Evolutionary conservation across 192 early-diverging fungal genomes (phyloP), one percentile per base, ranked within the genome.

Genomic region (Entomortierella parvispora): DNA sequence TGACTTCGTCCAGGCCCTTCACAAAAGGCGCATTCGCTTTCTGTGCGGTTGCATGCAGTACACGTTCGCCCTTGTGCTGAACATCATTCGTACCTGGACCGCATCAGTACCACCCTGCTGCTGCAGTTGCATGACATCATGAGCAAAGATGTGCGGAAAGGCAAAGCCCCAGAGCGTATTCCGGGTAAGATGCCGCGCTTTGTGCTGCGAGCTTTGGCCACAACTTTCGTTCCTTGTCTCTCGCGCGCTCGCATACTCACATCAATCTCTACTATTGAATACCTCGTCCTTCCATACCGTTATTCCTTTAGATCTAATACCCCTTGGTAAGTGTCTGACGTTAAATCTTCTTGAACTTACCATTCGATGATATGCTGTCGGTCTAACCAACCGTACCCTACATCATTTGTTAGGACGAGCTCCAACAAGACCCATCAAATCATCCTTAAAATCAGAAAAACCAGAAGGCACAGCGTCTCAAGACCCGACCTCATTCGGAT

Each of bases 131-230:
- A 20, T 63, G 14, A 18, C 29, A 59, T 29, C 31, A 77, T 77
- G 74, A 77, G 74, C 60, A 77, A 77, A 54, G 74, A 77, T 26
- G 18, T 58, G 4, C 51, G 74, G n/a, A 77, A 77, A 50, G 55
- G 48, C 49, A 77, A 77, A 55, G 56, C 47, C 18, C 33, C 58
- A 17, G 65, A 67, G 53, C 49, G 33, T 23, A 43, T 59, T 45
- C 58, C 54, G 34, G 54, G 54, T 56, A 15, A 59, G 34, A 59
- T 45, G 40, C 20, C 10, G 7, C 14, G 3, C 12, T 26, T 29
- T 26, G 22, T 45, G 22, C 20, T 42, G 43, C 22, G 33, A 20
- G 20, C 23, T 37, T 59, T 59, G 43, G 26, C 22, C 0, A 2
- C 32, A 44, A 0, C 43, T 59, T 17, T 25, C 25, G 2, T 43